A percentile compares a stretch with the other conserved stretches of the same genome.
These are phyloP conservation scores for Borovskyia barvae DNA, from an alignment of 208 protist genomes.

Conservation along the genomic window DNA sequence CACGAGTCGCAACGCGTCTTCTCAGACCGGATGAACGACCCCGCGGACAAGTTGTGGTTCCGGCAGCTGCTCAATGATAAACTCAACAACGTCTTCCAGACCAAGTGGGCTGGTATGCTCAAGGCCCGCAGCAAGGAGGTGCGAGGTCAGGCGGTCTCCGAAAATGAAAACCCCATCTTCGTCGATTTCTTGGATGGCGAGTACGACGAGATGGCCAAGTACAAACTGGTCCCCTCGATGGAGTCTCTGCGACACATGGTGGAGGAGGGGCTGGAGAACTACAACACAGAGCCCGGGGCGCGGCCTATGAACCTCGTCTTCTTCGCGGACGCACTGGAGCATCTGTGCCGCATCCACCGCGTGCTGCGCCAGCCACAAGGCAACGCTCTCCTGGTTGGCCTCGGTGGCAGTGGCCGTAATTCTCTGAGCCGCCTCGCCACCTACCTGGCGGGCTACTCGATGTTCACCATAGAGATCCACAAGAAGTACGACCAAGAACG, in stretches of 20 bases:
- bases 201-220: conserved; percentile 92
- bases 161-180: conserved; percentile 92
- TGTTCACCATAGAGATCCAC: conserved; percentile 97
- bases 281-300: conserved; percentile 91
- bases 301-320: conserved; percentile 96
- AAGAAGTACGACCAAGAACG: conserved; percentile 95
- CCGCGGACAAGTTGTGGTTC: conserved; percentile 94
- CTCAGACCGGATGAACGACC: conserved; percentile 94
- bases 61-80: conserved; percentile 90
- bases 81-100: conserved; percentile 90
- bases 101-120: conserved; percentile 92
- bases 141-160: conserved; percentile 31
- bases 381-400: conserved; percentile 97
- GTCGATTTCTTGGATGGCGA: conserved; percentile 94
- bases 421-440: conserved; percentile 95
- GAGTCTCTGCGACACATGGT: conserved; percentile 88
- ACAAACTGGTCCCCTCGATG: conserved; percentile 93
- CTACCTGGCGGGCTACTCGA: conserved; percentile 94
- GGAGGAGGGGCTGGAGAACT: conserved; percentile 93
- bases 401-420: conserved; percentile 97
- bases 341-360: conserved; percentile 96
- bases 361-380: conserved; percentile 96
- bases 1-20: conserved; percentile 98
- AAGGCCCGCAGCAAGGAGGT: conserved; percentile 66
- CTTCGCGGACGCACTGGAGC: conserved; percentile 97